phyloP scores from a whole-genome alignment of 1,284 basidiomycete genomes.

The Pyrrhoderma noxium region DNA sequence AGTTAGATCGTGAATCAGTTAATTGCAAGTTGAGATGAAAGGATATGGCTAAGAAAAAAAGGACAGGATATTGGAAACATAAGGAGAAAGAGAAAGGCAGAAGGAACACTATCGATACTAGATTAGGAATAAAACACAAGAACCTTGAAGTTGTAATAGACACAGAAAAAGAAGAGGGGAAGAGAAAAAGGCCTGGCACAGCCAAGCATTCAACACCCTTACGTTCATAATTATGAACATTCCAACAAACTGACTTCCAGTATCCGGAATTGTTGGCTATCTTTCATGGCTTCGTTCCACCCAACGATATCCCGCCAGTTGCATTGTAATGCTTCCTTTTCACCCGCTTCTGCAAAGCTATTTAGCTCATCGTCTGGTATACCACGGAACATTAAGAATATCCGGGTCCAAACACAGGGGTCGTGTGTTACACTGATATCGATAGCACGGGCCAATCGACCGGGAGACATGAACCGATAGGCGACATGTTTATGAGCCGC shows the following conservation, averaged over 20 bases:
- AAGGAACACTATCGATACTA: conserved; percentile 1
- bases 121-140: conserved; percentile 16
- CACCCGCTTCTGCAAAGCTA: conserved; percentile 66
- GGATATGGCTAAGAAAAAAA: not conserved
- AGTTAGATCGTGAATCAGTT: not conserved
- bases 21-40: not conserved
- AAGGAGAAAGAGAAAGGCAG: conserved; percentile 1
- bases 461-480: conserved; percentile 74
- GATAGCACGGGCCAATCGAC: conserved; percentile 71
- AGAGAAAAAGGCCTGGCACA: not conserved
- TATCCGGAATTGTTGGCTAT: conserved; percentile 61
- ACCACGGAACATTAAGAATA: conserved; percentile 78
- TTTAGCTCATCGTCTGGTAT: conserved; percentile 70
- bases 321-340: conserved; percentile 70
- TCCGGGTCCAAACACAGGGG: conserved; percentile 70
- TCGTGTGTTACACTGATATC: conserved; percentile 75
- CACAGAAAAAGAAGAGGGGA: not conserved
- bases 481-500: conserved; percentile 73
- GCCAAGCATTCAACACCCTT: not conserved
- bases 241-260: conserved; percentile 72
- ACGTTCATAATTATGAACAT: conserved; percentile 36
- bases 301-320: conserved; percentile 74
- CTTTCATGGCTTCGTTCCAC: conserved; percentile 72
- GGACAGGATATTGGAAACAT: not conserved
- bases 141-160: not conserved